These are phyloP conservation scores for Vigna radiata DNA, from an alignment of 306 rosid genomes.

Conservation along the genomic window DNA sequence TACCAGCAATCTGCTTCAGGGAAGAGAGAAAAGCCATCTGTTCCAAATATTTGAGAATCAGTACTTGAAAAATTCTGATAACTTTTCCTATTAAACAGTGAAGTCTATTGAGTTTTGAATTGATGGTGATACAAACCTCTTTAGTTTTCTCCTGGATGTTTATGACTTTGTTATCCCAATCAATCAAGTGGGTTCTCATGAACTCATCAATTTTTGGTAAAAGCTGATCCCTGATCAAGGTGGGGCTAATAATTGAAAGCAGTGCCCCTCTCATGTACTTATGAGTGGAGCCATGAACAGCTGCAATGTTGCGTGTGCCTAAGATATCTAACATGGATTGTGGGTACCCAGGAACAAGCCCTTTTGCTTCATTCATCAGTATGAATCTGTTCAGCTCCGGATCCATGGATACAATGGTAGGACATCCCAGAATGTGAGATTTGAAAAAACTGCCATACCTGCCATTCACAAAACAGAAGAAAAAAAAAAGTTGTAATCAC, in stretches of 20 bases:
- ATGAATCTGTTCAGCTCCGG: constrained; percentile 86
- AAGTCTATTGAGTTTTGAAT: constrained; percentile 7
- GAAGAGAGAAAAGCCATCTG: constrained; percentile 97
- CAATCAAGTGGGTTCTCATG: constrained; percentile 73
- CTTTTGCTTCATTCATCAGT: constrained; percentile 91
- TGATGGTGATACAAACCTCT: constrained; percentile 57
- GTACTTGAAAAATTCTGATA: not conserved
- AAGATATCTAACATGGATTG: constrained; percentile 94
- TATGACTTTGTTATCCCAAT: constrained; percentile 76
- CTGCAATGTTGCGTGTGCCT: constrained; percentile 95
- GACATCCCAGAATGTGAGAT: constrained; percentile 96
- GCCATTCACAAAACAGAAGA: constrained; percentile 33
- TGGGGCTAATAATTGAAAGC: constrained; percentile 82
- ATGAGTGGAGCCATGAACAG: constrained; percentile 96
- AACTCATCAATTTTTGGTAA: constrained; percentile 83
- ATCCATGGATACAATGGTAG: constrained; percentile 98
- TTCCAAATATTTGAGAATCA: constrained; percentile 6
- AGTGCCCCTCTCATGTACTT: constrained; percentile 94
- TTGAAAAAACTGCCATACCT: constrained; percentile 98
- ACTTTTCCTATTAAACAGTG: not conserved
- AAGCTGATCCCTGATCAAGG: constrained; percentile 72
- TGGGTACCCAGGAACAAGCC: constrained; percentile 98
- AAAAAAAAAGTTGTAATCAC: constrained; percentile 33
- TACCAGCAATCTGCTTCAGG: constrained; percentile 87
- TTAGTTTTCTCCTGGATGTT: constrained; percentile 93